Base-by-base conservation (phyloP, 805 yeast genomes). In the Suhomyces emberorum region DNA sequence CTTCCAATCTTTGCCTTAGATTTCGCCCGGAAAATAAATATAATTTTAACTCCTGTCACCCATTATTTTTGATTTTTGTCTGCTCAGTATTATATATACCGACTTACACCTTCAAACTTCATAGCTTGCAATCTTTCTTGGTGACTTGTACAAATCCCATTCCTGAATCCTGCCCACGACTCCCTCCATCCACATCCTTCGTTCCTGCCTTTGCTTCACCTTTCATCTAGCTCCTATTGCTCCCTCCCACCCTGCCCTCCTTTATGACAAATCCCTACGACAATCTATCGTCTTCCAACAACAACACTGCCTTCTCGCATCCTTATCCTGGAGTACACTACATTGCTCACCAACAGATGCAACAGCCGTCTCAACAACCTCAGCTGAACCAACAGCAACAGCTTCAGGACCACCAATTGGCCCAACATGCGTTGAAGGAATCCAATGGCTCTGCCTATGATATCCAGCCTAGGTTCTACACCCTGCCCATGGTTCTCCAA, bases 401-500 rank as follows among this genome's bases (percentile, higher is more conserved):
- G 20, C 34, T 23, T 8, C 38, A 30, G 21, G 34, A 29, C 28
- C 38, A 30, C 19, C 34, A 33, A 11, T 24, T 28, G 29, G 30
- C 28, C 27, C 38, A 15, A 32, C 35, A 39, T 28, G 17, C 34
- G 27, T 17, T 31, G 25, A 32, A 32, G 20, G 36, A 40, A 17
- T 38, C 36, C 20, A 17, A 26, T 11, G 12, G 19, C 12, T 30
- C 29, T 4, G 30, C 29, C 27, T 35, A 39, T 28, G 43, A 39
- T 28, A 29, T 31, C 38, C 55, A 52, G 32, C 51, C 58, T 7
- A 35, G 57, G 14, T 54, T 35, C 41, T 55, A 54, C 41, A 32
- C 52, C 7, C 39, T 46, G 27, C 52, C 59, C 10, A 43, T 54
- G 48, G 49, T 54, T 9, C 46, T 55, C 16, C 59, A 54, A 38